phyloP scores from a whole-genome alignment of 2,329 filamentous ascomycete genomes.

The Phyllosticta paracitricarpa region DNA sequence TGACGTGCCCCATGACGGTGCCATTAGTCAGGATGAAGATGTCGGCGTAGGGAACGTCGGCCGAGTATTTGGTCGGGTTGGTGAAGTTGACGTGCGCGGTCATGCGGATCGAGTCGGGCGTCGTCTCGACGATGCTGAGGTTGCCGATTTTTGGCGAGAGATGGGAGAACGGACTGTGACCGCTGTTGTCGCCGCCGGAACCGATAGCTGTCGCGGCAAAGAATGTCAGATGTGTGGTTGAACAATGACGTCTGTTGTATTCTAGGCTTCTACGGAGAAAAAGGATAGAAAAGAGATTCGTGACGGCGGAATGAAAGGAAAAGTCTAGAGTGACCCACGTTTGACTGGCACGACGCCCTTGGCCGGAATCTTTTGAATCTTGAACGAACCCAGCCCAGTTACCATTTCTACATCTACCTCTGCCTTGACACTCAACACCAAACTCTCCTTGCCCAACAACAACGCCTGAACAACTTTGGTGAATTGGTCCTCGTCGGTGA shows the following conservation, averaged over 20 bases:
- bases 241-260: conserved; percentile 16
- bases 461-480: conserved; percentile 70
- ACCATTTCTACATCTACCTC: conserved; percentile 72
- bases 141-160: conserved; percentile 57
- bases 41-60: conserved; percentile 68
- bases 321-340: conserved; percentile 63
- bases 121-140: conserved; percentile 63
- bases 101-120: conserved; percentile 58
- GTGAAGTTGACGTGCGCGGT: conserved; percentile 69
- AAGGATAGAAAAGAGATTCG: conserved; percentile 12
- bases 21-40: conserved; percentile 66
- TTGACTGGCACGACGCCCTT: conserved; percentile 83
- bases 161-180: conserved; percentile 27
- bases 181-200: conserved; percentile 6
- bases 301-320: conserved; percentile 24
- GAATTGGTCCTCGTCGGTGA: conserved; percentile 72
- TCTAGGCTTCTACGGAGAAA: conserved; percentile 1
- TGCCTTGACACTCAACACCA: conserved; percentile 68
- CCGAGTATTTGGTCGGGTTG: conserved; percentile 83
- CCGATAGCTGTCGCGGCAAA: conserved; percentile 23
- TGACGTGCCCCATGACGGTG: conserved; percentile 65
- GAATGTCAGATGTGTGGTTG: conserved; percentile 15
- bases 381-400: conserved; percentile 71
- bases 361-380: conserved; percentile 71
- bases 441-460: conserved; percentile 59